These are phyloP conservation scores for Amaranthus tricolor DNA, from an alignment of 179 eudicot genomes.

Conservation along the genomic window DNA sequence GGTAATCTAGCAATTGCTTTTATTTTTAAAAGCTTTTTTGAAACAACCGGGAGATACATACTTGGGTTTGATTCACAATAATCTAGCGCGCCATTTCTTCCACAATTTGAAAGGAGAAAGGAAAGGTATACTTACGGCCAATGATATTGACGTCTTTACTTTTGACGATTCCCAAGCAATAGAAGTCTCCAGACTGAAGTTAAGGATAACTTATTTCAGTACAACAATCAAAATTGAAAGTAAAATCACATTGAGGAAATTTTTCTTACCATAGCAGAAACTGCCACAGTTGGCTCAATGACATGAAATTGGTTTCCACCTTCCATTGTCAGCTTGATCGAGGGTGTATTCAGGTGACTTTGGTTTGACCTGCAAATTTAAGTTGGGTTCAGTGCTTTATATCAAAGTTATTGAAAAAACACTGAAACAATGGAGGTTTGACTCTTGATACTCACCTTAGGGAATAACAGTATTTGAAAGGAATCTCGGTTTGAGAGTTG, in stretches of 20 bases:
- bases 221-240: background rate
- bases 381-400: slow-evolving; percentile 10
- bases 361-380: slow-evolving; percentile 51
- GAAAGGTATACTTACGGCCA: slow-evolving; percentile 62
- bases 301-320: slow-evolving; percentile 59
- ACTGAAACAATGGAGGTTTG: background rate
- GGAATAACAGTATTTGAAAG: slow-evolving; percentile 76
- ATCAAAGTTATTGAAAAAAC: background rate
- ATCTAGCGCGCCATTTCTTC: no score
- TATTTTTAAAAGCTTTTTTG: no score
- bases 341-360: slow-evolving; percentile 31
- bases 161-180: slow-evolving; percentile 74
- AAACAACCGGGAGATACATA: no score
- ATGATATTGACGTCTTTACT: slow-evolving; percentile 64
- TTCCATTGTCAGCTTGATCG: slow-evolving; percentile 63
- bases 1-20: no score
- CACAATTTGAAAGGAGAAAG: background rate
- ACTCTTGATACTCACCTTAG: slow-evolving; percentile 39
- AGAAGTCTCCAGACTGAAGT: slow-evolving; percentile 47
- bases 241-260: background rate
- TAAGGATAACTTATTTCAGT: slow-evolving; percentile 21
- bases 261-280: slow-evolving; percentile 39
- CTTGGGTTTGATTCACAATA: no score
- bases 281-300: slow-evolving; percentile 42
- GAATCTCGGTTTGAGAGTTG: slow-evolving; percentile 38